Evolutionary conservation across 345 rosid species (phyloP), one percentile per base, ranked within the genome.

Genomic region (Rhodomyrtus tomentosa): DNA sequence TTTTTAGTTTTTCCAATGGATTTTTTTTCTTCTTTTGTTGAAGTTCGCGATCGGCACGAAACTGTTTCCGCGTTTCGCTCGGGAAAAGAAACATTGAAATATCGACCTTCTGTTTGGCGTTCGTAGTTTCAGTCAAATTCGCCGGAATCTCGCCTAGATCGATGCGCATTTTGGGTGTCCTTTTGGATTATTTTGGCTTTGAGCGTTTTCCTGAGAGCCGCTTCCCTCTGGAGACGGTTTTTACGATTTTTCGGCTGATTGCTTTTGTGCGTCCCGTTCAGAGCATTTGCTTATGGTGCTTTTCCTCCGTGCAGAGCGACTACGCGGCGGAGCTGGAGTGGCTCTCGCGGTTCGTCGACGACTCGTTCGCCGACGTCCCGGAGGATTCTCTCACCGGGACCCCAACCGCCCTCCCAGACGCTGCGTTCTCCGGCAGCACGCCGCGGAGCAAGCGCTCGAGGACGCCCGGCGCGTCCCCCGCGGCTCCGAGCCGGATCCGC

Each of bases 251-350:
- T 59, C 40, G 40, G 15, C 74, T 7, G 40, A 29, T 27, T 59
- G 74, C 40, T 59, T 36, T 4, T 36, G 3, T 68, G 76, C 45
- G 24, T 49, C 12, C 13, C 13, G 10, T 0, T 68, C 76, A 22
- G 45, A 18, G 76, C 76, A 21, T 1, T 36, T 45, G 76, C 76
- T 68, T 2, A 68, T 18, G 45, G 24, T 68, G 76, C 45, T 2
- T 36, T 68, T 68, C 0, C 13, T 68, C 76, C 16, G 72, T 82
- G 88, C 83, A 95, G 98, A 91, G 88, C 84, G 96, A 95, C 83
- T 98, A 95, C 55, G 94, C 92, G 68, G 98, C 98, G 25, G 96
- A 95, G 88, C 85, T 95, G 25, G 98, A 95, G 81, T 94, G 98
- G 98, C 88, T 95, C 16, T 94, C 98, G 22, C 93, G 86, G 73